phyloP scores from a whole-genome alignment of 2,329 filamentous ascomycete genomes.

The Exophiala alcalophila region DNA sequence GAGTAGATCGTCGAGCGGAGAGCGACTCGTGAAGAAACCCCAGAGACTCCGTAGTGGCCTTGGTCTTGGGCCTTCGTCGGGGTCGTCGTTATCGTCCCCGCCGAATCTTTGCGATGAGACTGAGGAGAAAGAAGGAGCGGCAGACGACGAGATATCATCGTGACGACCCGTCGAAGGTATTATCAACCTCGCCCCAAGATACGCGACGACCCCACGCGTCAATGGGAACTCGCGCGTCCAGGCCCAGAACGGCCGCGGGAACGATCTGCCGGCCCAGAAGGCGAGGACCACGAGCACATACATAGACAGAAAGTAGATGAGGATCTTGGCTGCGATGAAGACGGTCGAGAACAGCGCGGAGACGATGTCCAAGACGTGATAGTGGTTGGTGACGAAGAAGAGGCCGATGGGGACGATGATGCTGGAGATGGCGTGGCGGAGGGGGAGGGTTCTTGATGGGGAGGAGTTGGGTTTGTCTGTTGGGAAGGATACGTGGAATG shows the following conservation, averaged over 20 bases:
- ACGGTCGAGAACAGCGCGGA: background rate
- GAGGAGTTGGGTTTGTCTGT: conserved; percentile 5
- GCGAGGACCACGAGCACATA: conserved; percentile 10
- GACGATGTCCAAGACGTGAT: background rate
- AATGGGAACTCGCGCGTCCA: conserved; percentile 42
- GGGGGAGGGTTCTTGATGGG: conserved; percentile 7
- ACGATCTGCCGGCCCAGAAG: conserved; percentile 5
- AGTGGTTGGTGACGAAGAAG: background rate
- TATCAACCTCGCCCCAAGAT: background rate
- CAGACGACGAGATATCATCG: background rate
- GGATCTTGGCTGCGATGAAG: background rate
- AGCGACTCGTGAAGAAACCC: conserved; percentile 14
- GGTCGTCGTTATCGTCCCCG: background rate
- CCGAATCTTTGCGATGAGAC: background rate
- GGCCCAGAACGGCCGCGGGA: conserved; percentile 26
- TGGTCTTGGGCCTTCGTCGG: background rate
- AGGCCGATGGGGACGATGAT: conserved; percentile 5
- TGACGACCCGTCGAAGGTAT: no score
- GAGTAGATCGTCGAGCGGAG: conserved; percentile 18
- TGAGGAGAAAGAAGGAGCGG: background rate
- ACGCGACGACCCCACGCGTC: conserved; percentile 1
- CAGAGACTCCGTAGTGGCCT: conserved; percentile 10
- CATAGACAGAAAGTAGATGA: conserved; percentile 1
- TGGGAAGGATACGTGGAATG: conserved; percentile 1
- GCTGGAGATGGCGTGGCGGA: conserved; percentile 7